Evolutionary conservation across 2,329 filamentous ascomycete species (phyloP).

Genomic region (Tolypocladium tundrense): DNA sequence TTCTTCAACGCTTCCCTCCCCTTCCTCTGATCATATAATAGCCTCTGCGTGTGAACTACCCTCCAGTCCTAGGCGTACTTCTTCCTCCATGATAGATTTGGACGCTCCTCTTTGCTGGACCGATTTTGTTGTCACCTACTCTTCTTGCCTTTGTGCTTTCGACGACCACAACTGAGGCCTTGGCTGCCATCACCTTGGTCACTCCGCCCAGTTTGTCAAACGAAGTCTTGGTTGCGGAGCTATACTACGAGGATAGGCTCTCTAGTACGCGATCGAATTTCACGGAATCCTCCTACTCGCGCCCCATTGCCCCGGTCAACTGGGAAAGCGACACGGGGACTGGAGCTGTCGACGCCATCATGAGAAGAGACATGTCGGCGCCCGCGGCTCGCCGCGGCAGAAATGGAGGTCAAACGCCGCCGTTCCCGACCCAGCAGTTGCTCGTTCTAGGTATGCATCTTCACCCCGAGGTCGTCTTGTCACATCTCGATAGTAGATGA

Average conservation of each 20-base stretch:
- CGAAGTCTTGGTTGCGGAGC: background rate
- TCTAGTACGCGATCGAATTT: background rate
- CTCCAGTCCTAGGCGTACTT: constrained; percentile 6
- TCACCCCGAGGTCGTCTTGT: background rate
- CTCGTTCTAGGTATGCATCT: constrained; percentile 38
- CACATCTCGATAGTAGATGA: background rate
- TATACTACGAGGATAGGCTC: background rate
- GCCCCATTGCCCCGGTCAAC: background rate
- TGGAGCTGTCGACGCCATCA: constrained; percentile 6
- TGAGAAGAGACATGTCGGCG: constrained; percentile 17
- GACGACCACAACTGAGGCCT: background rate
- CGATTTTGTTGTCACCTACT: background rate
- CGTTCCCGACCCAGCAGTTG: constrained; percentile 35
- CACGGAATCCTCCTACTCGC: background rate
- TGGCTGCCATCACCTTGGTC: background rate
- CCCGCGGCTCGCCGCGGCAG: constrained; percentile 12
- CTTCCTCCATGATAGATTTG: background rate
- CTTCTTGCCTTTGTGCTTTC: background rate
- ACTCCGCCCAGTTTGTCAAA: no score
- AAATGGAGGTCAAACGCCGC: constrained; percentile 13
- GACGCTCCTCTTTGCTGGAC: background rate
- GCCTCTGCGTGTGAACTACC: background rate
- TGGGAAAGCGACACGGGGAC: background rate
- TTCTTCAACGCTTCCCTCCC: constrained; percentile 7
- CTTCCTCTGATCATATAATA: constrained; percentile 11